Percentiles rank a stretch among this genome's conserved stretches.
phyloP scores from a whole-genome alignment of 441 rosid species.

The Populus tomentosa region DNA sequence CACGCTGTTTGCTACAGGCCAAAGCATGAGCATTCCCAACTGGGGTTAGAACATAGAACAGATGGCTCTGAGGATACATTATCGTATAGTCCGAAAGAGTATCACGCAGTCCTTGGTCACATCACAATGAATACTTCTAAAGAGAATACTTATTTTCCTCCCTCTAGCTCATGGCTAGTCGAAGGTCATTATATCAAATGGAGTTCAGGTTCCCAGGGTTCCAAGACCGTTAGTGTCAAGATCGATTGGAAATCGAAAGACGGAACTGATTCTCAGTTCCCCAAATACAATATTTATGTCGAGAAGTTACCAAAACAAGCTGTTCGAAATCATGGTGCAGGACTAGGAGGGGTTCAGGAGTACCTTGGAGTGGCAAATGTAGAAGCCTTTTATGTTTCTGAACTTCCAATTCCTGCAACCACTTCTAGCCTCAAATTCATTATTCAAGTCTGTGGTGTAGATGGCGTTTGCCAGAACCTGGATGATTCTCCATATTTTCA shows the following conservation, averaged over 20 bases:
- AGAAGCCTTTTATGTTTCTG: slow-evolving; percentile 54
- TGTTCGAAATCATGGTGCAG: slow-evolving; percentile 18
- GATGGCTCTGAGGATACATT: slow-evolving; percentile 4
- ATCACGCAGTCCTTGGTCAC: slow-evolving; percentile 62
- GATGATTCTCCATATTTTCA: slow-evolving; percentile 47
- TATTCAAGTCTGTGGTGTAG: slow-evolving; percentile 45
- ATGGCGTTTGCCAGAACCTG: slow-evolving; percentile 40
- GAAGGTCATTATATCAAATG: slow-evolving; percentile 42
- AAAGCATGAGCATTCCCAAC: slow-evolving; percentile 14
- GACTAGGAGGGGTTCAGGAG: slow-evolving; percentile 15
- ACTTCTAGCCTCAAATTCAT: slow-evolving; percentile 45
- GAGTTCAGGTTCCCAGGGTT: slow-evolving; percentile 31
- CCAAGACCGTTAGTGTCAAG: slow-evolving; percentile 42
- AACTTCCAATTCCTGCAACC: slow-evolving; percentile 40
- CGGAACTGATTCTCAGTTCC: slow-evolving; percentile 18
- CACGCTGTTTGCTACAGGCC: slow-evolving; percentile 56
- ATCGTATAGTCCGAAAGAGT: slow-evolving; percentile 20
- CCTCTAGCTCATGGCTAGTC: slow-evolving; percentile 47
- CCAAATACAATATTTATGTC: slow-evolving; percentile 54
- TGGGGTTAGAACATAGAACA: slow-evolving; percentile 14
- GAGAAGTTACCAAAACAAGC: slow-evolving; percentile 30
- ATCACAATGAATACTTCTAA: slow-evolving; percentile 38
- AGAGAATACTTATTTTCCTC: slow-evolving; percentile 31
- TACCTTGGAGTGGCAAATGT: slow-evolving; percentile 60
- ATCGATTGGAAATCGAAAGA: slow-evolving; percentile 49